Base-by-base conservation (phyloP, 257 asterid genomes). In the Solanum neorickii region DNA sequence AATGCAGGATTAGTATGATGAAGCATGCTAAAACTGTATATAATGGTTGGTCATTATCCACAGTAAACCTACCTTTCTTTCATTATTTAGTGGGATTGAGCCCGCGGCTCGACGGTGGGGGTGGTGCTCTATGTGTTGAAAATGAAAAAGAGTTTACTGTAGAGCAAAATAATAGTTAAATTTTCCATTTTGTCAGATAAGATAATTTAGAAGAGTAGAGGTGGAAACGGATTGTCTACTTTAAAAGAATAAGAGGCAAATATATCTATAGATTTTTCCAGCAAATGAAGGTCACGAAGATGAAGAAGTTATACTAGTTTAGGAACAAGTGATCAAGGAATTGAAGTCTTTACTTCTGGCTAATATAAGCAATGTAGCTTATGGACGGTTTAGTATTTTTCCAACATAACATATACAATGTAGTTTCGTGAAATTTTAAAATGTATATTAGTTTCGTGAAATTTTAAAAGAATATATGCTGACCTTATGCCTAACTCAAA, bases 101-200 rank as follows among this genome's bases (percentile, higher is more conserved):
- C 89, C 91, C 90, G 92, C 88, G 93, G 92, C 93, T 91, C 94
- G 89, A 83, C 83, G 39, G 86, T 73, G 62, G 66, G 92, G 92
- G 91, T 77, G 92, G 93, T 89, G 94, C 91, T 93, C 93, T 86
- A 90, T 93, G 95, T 87, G 87, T 90, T 88, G 89, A 86, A 83
- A 62, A n/a, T 11, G 21, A 11, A 82, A 82, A 49, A 82, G 85
- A 33, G 70, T 82, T 39, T 6, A 82, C 21, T 7, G 23, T 29
- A 76, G 73, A 76, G 73, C 60, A 44, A 59, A 60, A 39, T 23
- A 78, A 86, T 13, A 49, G 85, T 20, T 84, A 42, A 33, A 68
- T 85, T 65, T 65, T 7, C 25, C 66, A 20, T 49, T 7, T 41
- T 41, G 82, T 44, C 27, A 85, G 82, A 85, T 68, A 44, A 68